These are phyloP conservation scores for Penicillium coprophilum DNA, from an alignment of 495 filamentous ascomycete genomes.

Conservation along the genomic window DNA sequence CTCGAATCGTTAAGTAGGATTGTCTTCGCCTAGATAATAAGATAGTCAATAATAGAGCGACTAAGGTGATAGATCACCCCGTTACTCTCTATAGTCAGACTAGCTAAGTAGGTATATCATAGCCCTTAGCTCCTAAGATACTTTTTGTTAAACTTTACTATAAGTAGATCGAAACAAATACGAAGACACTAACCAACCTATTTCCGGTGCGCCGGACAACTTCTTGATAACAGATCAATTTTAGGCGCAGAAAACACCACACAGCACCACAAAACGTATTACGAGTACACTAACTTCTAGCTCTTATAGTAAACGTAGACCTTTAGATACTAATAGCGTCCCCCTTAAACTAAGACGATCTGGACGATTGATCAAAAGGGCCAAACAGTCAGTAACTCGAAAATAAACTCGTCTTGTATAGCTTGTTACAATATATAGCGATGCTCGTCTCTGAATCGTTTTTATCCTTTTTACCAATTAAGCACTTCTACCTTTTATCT, in stretches of 20 bases:
- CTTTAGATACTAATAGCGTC: background rate
- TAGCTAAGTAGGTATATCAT: background rate
- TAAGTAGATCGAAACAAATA: background rate
- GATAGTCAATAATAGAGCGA: background rate
- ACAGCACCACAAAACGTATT: background rate
- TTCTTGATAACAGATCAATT: background rate
- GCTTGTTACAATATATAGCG: background rate
- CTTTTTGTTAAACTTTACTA: conserved; percentile 3
- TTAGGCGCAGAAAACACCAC: background rate
- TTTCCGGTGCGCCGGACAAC: background rate
- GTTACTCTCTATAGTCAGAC: background rate
- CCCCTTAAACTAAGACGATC: background rate
- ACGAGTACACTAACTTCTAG: background rate
- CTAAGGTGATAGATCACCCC: background rate
- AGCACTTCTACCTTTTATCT: too few species aligned
- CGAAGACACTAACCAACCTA: background rate
- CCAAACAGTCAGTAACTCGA: background rate
- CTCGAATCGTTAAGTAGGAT: background rate
- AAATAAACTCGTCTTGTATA: background rate
- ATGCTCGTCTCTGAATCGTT: background rate
- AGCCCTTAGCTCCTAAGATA: conserved; percentile 21
- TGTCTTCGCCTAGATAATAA: background rate
- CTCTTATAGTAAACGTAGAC: background rate
- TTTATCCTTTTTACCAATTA: background rate
- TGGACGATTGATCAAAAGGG: background rate